Base-by-base conservation (phyloP, 352 stramenopile species). In the Pythium apleroticum region DNA sequence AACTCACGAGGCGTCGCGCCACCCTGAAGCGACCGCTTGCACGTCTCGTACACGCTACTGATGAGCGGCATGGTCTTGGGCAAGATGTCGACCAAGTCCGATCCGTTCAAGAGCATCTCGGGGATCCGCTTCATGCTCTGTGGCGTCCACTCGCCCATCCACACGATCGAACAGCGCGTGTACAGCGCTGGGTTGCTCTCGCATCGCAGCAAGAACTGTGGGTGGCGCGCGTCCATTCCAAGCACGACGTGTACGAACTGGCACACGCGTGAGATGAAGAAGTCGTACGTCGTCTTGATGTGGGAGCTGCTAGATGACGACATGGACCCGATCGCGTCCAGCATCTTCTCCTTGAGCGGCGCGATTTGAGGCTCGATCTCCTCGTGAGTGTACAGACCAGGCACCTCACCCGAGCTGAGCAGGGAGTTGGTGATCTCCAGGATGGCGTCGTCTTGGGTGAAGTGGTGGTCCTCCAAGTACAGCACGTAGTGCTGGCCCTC, bases 101-200 rank as follows among this genome's bases (percentile, higher is more conserved):
- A 85, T 2, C 81, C 81, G 1, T 65, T 72, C 5, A 96, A 35
- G 17, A 95, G 50, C 17, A 95, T 69, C 37, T 90, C 77, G 3
- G 93, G 93, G 0, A 98, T 66, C 20, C 78, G 69, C 41, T 81
- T 77, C 76, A 98, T 84, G 27, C 81, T 95, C 20, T 63, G 62
- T 0, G 67, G 33, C 22, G 76, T 86, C 95, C 95, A 98, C 60
- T 97, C 84, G 1, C 91, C 95, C 72, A 98, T 97, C 95, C 95
- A 98, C 0, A 97, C 79, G 48, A 98, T 95, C 17, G 83, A 69
- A 59, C 93, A 98, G 3, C 80, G 74, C 19, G 89, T 98, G 76
- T 98, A 98, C 24, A 98, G 70, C 19, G 95, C 95, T 11, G 95
- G 95, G 58, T 98, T 98, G 43, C 86, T 96, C 65, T 98, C 92